Evolutionary conservation across 1,284 basidiomycete species (phyloP), one percentile per base, ranked within the genome.

Genomic region (Mycena sp.): DNA sequence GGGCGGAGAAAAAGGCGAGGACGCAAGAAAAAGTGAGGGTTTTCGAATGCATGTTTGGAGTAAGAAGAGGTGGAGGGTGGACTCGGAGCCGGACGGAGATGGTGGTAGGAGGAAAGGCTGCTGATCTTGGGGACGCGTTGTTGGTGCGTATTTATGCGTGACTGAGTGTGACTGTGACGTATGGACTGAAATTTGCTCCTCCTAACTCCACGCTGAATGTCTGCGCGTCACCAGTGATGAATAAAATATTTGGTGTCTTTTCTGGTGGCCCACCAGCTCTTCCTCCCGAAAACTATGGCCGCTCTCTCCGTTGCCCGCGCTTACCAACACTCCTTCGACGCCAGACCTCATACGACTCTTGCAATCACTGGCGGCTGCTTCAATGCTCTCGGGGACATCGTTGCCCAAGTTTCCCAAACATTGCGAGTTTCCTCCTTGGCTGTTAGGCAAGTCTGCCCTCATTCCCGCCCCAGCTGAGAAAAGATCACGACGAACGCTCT

Each of bases 361-460:
- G 90, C 93, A 61, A 71, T 94, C 68, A 92, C 92, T 41, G 83
- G 83, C 17, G 82, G 81, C 46, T 75, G 72, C 32, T 80, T 96
- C 65, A 92, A 88, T 69, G 90, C 91, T 14, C 72, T 95, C 12
- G 94, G 93, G 29, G 94, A 96, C 73, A 78, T 85, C 43, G 86
- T 94, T 49, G 93, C 93, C 1, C 93, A 95, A 76, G 67, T 84
- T 14, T 80, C 86, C 17, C 94, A 75, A 87, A 84, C 62, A 74
- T 80, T 10, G 92, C 91, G 57, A 58, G 88, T 78, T 37, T 35
- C 38, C 25, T 51, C 16, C 1, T 14, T 61, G 51, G 16, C 67
- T 94, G 93, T 32, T 21, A 17, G 17, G 25, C 7, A 17, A 37
- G 19, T 35, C 46, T n/a, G 28, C 25, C 19, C 30, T 60, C 25